Conservation (phyloP, 306 rosid genomes). For the Casuarina glauca region DNA sequence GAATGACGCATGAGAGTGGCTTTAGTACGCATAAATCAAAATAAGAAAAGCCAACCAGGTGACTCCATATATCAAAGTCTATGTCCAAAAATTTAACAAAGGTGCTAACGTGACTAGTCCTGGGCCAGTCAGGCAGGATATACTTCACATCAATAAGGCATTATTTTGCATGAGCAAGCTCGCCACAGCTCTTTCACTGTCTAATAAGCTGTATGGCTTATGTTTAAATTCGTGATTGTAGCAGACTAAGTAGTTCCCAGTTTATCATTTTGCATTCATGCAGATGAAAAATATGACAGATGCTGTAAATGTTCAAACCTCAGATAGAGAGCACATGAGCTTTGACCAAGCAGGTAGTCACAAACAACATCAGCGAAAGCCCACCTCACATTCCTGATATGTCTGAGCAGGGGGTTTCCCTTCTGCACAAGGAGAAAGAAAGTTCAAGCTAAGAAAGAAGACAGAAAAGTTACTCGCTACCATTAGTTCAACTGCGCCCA, state of each 20-base stretch:
- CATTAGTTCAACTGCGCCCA: background rate
- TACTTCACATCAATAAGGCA: slow-evolving; percentile 2
- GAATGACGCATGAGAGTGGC: slow-evolving; percentile 9
- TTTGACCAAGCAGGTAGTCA: slow-evolving; percentile 86
- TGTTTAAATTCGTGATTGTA: background rate
- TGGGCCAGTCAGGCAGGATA: background rate
- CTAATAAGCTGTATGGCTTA: background rate
- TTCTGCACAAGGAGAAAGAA: slow-evolving; percentile 45
- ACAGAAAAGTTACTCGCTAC: background rate
- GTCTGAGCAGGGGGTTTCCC: slow-evolving; percentile 91
- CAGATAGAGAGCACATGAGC: slow-evolving; percentile 90
- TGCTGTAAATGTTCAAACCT: slow-evolving; percentile 50
- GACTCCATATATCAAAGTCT: background rate
- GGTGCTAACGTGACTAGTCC: background rate
- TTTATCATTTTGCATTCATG: slow-evolving; percentile 5
- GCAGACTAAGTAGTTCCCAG: slow-evolving; percentile 5
- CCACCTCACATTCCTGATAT: slow-evolving; percentile 93
- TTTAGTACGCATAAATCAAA: slow-evolving; percentile 19
- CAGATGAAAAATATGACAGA: slow-evolving; percentile 11
- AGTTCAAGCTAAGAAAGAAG: background rate
- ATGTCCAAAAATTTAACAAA: background rate
- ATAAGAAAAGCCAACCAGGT: slow-evolving; percentile 1
- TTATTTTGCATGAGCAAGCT: slow-evolving; percentile 3
- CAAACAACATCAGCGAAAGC: slow-evolving; percentile 84
- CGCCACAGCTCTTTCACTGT: background rate